Evolutionary conservation across 192 early-diverging fungal species (phyloP), one percentile per base, ranked within the genome.

Genomic region (Backusella tuberculispora): DNA sequence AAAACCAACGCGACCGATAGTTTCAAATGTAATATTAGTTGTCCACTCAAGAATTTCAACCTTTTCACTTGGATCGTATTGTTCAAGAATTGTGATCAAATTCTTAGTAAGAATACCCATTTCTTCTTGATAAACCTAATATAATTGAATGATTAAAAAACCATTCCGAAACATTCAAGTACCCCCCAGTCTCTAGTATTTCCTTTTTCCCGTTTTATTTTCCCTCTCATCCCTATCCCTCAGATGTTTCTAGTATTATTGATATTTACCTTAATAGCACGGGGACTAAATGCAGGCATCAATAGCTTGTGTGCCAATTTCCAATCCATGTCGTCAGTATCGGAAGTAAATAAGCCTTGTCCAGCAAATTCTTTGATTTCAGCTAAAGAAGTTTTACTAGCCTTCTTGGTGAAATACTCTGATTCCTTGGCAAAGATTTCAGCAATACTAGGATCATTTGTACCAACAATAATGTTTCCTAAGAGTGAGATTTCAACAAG

Each of bases 11-110:
- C 64, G 41, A 19, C 84, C 88, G 65, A 90, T 88, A 19, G 84
- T 84, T 74, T 90, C 85, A 48, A 90, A 81, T 19, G 89, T 84
- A 21, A 88, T 72, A 40, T 85, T 85, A 40, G 86, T 90, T 43
- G 82, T 88, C 84, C 86, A 89, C 12, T 77, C 24, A 50, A 69
- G 66, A 34, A 90, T 76, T 3, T 77, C 67, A 12, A 89, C 74
- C 43, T 74, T 50, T 71, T 81, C 81, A 14, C 73, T 65, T 15
- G 72, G 50, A 8, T 66, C 56, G 29, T 68, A 84, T 10, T 76
- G 47, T 21, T 83, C 75, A 73, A 89, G 76, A 21, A 84, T 46
- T 1, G 46, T 69, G 12, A 75, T 50, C 5, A 75, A 8, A 34
- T 85, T 37, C 41, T 76, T 46, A 21, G 84, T 80, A 19, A 85